phyloP scores from a whole-genome alignment of 2,329 filamentous ascomycete genomes.

The Colletotrichum tropicale region DNA sequence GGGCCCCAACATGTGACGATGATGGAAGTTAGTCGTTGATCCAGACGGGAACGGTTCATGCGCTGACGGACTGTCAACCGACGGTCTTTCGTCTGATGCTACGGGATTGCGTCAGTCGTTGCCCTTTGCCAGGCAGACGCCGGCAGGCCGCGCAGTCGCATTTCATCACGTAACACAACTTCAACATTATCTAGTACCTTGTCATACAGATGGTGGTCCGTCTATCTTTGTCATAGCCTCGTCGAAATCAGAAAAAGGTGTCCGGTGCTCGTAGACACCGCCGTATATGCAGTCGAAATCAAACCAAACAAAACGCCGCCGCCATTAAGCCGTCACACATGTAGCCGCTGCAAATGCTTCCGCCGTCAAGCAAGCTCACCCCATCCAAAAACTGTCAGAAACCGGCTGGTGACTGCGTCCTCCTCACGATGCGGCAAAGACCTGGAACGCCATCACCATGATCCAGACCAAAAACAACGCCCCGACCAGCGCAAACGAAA shows the following conservation, averaged over 20 bases:
- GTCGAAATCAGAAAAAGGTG: background rate
- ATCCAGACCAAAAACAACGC: constrained; percentile 69
- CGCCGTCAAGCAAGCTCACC: background rate
- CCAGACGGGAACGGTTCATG: background rate
- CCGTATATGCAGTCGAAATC: background rate
- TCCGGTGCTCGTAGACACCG: background rate
- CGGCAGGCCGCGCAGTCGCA: background rate
- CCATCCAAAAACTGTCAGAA: background rate
- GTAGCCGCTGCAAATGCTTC: background rate
- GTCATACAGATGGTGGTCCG: background rate
- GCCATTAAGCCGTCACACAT: background rate
- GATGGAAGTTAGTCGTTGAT: background rate
- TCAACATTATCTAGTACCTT: background rate
- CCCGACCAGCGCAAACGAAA: constrained; percentile 66
- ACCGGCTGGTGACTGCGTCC: background rate
- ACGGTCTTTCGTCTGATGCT: background rate
- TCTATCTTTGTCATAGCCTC: background rate
- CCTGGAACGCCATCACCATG: constrained; percentile 70
- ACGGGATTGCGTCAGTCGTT: background rate
- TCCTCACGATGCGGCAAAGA: constrained; percentile 47
- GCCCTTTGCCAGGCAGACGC: background rate
- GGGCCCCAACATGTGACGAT: background rate
- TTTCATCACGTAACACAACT: background rate
- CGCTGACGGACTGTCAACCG: background rate
- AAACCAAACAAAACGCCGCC: background rate